Evolutionary conservation across 2,329 filamentous ascomycete genomes (phyloP), one percentile per base, ranked within the genome.

Genomic region (Coniella vitis): DNA sequence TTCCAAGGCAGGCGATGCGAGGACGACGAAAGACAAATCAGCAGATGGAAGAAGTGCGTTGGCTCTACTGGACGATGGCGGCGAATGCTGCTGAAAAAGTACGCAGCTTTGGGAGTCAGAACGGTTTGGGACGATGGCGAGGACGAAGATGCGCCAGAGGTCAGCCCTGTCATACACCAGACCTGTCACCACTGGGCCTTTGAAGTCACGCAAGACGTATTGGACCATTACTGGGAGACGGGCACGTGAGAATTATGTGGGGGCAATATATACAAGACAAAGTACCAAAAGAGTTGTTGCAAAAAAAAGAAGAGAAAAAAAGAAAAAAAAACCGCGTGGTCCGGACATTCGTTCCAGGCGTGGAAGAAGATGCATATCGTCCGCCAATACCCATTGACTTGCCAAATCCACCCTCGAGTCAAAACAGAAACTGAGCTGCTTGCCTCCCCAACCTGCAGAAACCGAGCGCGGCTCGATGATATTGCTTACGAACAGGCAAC

Each of bases 171-270:
- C 1, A 70, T 78, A 57, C 74, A 77, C 61, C 75, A 78, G 64
- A 78, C 74, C 5, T 78, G 74, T 53, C 72, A 75, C 57, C 75
- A 79, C 56, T 78, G 74, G 75, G 75, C 71, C 1, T 76, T 68
- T 58, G 72, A 76, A 58, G 67, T 75, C 3, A 63, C 71, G 34
- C 74, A 77, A 59, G 67, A 71, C 47, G 67, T 68, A 45, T 53
- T 77, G 52, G 73, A 77, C 61, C 63, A 63, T 38, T 73, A 67
- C 40, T 77, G 73, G 74, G 54, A 36, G 14, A 57, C 60, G 21
- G 50, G 53, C 9, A 54, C 47, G 13, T 58, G 45, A 19, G 1
- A 20, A 12, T 16, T 10, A n/a, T 21, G 25, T 29, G 5, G 25
- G 5, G 25, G 5, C 25, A 29, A 29, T 29, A 29, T 29, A 29